Conservation (phyloP, 2,329 filamentous ascomycete genomes). For the Dothideomycetidae sp. region DNA sequence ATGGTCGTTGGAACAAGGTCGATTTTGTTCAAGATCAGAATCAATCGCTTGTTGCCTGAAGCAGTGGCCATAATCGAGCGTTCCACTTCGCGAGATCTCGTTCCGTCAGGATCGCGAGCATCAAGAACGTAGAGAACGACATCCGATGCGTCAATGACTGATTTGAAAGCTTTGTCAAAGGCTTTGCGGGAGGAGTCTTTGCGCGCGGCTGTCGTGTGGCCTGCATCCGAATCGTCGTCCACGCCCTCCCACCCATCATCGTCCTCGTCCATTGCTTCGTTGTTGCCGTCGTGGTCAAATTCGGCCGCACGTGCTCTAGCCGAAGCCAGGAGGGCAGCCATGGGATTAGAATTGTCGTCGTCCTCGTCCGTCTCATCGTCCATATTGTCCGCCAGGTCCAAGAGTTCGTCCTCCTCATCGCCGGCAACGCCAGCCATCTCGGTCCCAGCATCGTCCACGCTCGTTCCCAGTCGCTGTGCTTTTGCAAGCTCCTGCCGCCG, state of each 20-base stretch:
- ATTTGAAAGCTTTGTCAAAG: slow-evolving; percentile 93
- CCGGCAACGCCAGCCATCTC: slow-evolving; percentile 34
- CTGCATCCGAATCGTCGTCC: slow-evolving; percentile 31
- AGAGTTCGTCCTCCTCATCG: slow-evolving; percentile 37
- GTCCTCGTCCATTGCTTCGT: slow-evolving; percentile 43
- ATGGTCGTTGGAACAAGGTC: slow-evolving; percentile 73
- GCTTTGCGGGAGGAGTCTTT: slow-evolving; percentile 62
- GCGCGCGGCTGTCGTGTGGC: slow-evolving; percentile 18
- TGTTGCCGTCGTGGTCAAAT: slow-evolving; percentile 53
- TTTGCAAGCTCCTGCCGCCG: slow-evolving; percentile 55
- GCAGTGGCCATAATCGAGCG: slow-evolving; percentile 77
- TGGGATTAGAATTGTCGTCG: slow-evolving; percentile 63
- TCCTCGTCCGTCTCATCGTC: slow-evolving; percentile 37
- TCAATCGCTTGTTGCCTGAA: slow-evolving; percentile 64
- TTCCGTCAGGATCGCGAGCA: slow-evolving; percentile 80
- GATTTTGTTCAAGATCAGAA: slow-evolving; percentile 90
- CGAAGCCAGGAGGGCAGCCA: slow-evolving; percentile 81
- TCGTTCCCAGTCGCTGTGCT: slow-evolving; percentile 25
- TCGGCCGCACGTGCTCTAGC: slow-evolving; percentile 63
- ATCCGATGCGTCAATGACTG: slow-evolving; percentile 76
- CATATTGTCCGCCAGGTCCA: slow-evolving; percentile 24
- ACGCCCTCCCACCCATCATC: slow-evolving; percentile 34
- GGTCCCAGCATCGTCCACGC: slow-evolving; percentile 24
- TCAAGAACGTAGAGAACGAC: slow-evolving; percentile 89
- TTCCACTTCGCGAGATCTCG: slow-evolving; percentile 80